A percentile compares a stretch with the other conserved stretches of the same genome.
Evolutionary conservation across 2,329 filamentous ascomycete species (phyloP).

Genomic region (Ophiostoma piceae): DNA sequence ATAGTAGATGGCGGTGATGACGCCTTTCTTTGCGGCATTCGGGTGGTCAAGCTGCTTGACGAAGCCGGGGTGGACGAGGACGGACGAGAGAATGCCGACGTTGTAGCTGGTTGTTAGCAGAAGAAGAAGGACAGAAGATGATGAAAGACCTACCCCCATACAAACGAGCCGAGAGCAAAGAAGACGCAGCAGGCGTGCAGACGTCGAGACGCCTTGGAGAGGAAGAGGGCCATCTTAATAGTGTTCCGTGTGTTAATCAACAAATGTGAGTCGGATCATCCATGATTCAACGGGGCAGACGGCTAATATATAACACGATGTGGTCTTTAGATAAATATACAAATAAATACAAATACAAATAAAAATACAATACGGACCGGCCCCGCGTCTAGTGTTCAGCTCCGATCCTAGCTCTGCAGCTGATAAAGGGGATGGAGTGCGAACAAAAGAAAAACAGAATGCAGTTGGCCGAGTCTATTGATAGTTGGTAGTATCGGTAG

Average conservation of each 20-base stretch:
- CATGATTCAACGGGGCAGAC: neutral
- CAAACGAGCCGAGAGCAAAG: slow-evolving; percentile 51
- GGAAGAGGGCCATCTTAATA: neutral
- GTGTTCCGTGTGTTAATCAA: neutral
- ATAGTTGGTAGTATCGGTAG: neutral
- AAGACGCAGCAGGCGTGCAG: slow-evolving; percentile 47
- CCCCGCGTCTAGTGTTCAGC: slow-evolving; percentile 3
- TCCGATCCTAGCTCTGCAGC: slow-evolving; percentile 2
- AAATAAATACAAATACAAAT: neutral
- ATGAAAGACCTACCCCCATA: slow-evolving; percentile 46
- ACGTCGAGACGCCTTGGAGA: slow-evolving; percentile 38
- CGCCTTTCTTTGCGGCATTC: slow-evolving; percentile 43
- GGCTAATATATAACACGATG: neutral
- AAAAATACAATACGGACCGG: neutral
- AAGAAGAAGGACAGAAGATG: neutral
- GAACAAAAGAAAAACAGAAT: neutral
- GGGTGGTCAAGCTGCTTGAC: slow-evolving; percentile 42
- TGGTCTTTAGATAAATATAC: neutral
- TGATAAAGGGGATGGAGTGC: neutral
- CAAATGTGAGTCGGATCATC: neutral
- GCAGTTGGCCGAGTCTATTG: neutral
- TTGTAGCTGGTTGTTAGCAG: slow-evolving; percentile 43
- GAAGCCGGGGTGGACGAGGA: slow-evolving; percentile 54
- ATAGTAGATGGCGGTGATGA: slow-evolving; percentile 55
- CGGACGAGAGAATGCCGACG: slow-evolving; percentile 51